phyloP scores from a whole-genome alignment of 768 basidiomycete species.

The Psilocybe azurescens region DNA sequence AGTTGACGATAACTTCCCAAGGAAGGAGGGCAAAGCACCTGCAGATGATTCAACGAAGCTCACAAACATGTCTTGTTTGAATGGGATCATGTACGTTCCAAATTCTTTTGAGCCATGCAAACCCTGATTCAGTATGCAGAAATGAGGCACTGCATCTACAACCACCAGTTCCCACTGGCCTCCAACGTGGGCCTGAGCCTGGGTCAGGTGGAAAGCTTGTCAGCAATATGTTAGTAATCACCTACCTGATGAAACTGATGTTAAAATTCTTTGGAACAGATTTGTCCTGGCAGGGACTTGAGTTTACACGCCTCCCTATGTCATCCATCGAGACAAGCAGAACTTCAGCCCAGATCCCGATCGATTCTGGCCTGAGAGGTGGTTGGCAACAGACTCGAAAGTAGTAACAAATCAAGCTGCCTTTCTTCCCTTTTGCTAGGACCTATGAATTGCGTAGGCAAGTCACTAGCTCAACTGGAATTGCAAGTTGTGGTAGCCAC shows the following conservation, averaged over 20 bases:
- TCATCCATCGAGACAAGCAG: slow-evolving; percentile 41
- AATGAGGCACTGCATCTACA: slow-evolving; percentile 42
- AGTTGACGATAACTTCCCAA: slow-evolving; percentile 25
- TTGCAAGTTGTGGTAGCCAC: slow-evolving; percentile 25
- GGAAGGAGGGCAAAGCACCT: slow-evolving; percentile 11
- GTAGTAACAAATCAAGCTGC: slow-evolving; percentile 26
- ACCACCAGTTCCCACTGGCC: slow-evolving; percentile 40
- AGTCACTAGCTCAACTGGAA: slow-evolving; percentile 38
- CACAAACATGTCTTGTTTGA: slow-evolving; percentile 30
- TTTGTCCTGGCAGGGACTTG: slow-evolving; percentile 45
- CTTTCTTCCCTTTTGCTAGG: slow-evolving; percentile 47
- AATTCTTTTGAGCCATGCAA: slow-evolving; percentile 22
- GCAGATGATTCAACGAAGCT: slow-evolving; percentile 23
- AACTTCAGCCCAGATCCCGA: slow-evolving; percentile 43
- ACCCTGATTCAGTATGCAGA: slow-evolving; percentile 15
- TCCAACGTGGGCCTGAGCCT: slow-evolving; percentile 36
- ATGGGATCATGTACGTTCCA: slow-evolving; percentile 36
- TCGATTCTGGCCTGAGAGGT: slow-evolving; percentile 42
- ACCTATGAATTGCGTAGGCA: slow-evolving; percentile 56
- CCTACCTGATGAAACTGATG: neutral
- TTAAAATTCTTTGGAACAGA: slow-evolving; percentile 21
- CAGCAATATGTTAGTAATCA: slow-evolving; percentile 26
- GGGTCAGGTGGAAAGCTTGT: slow-evolving; percentile 34
- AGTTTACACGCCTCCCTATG: slow-evolving; percentile 36
- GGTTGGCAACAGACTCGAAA: slow-evolving; percentile 27